Conservation (phyloP, 108 stramenopile genomes). For the Licmophora abbreviata region DNA sequence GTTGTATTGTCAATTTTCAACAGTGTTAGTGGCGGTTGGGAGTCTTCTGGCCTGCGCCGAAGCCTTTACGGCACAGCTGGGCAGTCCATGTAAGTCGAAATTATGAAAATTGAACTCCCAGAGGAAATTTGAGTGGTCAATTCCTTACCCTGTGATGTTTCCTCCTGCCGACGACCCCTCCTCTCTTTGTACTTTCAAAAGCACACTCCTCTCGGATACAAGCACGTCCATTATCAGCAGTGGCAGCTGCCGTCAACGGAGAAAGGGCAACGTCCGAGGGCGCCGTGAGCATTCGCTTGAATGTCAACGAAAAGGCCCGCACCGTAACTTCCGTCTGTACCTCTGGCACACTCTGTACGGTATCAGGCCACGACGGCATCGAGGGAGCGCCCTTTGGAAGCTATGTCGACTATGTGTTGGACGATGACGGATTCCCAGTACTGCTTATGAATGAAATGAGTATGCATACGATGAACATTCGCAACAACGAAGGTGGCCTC, state of each 20-base stretch:
- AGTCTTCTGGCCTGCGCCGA: too few species aligned
- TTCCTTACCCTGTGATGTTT: too few species aligned
- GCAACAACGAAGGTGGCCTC: constrained; percentile 22
- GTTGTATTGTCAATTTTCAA: too few species aligned
- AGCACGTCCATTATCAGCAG: constrained; percentile 1
- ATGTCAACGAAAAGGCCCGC: constrained; percentile 79
- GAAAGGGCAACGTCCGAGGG: not conserved
- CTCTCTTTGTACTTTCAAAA: too few species aligned
- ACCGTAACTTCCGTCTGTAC: constrained; percentile 80
- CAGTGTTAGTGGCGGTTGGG: too few species aligned
- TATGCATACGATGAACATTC: constrained; percentile 94
- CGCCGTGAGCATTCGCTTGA: constrained; percentile 48
- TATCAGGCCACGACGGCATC: constrained; percentile 68
- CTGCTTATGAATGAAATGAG: constrained; percentile 92
- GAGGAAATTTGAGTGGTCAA: too few species aligned
- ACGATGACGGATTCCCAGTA: constrained; percentile 87
- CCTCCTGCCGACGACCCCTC: too few species aligned
- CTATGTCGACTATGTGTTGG: constrained; percentile 95
- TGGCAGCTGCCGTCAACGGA: constrained; percentile 2
- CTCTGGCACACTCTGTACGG: constrained; percentile 81
- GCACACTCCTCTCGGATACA: too few species aligned
- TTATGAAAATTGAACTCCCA: too few species aligned
- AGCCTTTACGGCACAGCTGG: too few species aligned
- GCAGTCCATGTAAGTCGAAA: too few species aligned
- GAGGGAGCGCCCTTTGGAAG: constrained; percentile 90